phyloP scores from a whole-genome alignment of 106 monocot species.

The Dioscorea dumetorum region DNA sequence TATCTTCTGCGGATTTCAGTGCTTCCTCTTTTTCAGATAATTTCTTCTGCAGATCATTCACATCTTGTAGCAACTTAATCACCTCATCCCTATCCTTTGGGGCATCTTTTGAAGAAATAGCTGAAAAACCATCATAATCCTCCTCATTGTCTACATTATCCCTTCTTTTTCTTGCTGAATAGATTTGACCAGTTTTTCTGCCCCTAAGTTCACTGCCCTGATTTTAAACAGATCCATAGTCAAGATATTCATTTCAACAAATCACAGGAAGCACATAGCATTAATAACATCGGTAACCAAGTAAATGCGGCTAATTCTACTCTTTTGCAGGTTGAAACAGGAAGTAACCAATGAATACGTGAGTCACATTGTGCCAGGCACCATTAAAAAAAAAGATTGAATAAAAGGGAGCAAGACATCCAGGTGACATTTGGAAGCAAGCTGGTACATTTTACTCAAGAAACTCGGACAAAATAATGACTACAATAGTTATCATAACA shows the following conservation, averaged over 20 bases:
- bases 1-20: constrained; percentile 55
- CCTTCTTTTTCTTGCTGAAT: constrained; percentile 37
- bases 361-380: too few relatives aligned
- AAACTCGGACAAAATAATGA: too few relatives aligned
- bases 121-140: constrained; percentile 14
- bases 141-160: constrained; percentile 22
- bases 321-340: too few relatives aligned
- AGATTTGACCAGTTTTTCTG: constrained; percentile 25
- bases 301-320: too few relatives aligned
- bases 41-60: constrained; percentile 55
- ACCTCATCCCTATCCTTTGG: constrained; percentile 53
- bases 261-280: neutral
- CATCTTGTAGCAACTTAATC: constrained; percentile 39
- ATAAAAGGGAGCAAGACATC: too few relatives aligned
- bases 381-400: too few relatives aligned
- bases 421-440: too few relatives aligned
- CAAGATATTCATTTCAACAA: neutral
- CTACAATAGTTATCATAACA: too few relatives aligned
- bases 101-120: constrained; percentile 12
- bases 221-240: neutral
- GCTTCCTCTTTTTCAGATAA: constrained; percentile 72
- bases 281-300: neutral
- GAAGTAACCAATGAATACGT: too few relatives aligned
- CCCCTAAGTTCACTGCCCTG: constrained; percentile 28
- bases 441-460: too few relatives aligned